Evolutionary conservation across 192 early-diverging fungal genomes (phyloP).

Genomic region (Funneliformis geosporum): DNA sequence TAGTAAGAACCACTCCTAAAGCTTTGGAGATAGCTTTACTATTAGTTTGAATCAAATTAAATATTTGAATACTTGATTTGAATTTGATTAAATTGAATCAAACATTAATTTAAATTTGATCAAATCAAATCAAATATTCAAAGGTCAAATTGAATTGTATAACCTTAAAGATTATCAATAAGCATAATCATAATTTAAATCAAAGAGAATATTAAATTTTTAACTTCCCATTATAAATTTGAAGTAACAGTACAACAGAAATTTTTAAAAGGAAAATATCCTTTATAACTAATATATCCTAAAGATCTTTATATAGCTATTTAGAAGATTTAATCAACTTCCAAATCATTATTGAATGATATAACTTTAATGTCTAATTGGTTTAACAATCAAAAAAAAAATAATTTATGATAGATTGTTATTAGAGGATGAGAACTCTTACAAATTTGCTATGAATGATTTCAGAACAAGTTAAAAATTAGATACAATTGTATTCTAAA

Average conservation of each 20-base stretch:
- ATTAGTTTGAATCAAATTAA: no score
- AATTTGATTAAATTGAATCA: no score
- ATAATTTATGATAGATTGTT: background rate
- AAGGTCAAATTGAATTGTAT: no score
- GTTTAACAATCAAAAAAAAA: constrained; percentile 1
- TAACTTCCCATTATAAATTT: background rate
- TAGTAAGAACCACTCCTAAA: no score
- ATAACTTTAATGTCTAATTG: background rate
- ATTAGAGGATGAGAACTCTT: background rate
- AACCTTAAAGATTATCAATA: no score
- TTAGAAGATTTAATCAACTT: background rate
- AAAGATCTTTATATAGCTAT: background rate
- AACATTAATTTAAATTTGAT: no score
- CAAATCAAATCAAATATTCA: no score
- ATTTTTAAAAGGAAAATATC: background rate
- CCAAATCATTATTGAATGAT: background rate
- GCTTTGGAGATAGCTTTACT: no score
- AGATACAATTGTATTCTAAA: constrained; percentile 6
- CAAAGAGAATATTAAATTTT: background rate
- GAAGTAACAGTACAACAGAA: background rate
- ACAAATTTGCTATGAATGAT: background rate
- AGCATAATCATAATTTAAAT: background rate
- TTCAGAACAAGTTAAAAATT: background rate
- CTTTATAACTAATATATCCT: background rate
- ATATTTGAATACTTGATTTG: no score